Conservation (phyloP, 2,329 filamentous ascomycete genomes). For the Claviceps paspali region DNA sequence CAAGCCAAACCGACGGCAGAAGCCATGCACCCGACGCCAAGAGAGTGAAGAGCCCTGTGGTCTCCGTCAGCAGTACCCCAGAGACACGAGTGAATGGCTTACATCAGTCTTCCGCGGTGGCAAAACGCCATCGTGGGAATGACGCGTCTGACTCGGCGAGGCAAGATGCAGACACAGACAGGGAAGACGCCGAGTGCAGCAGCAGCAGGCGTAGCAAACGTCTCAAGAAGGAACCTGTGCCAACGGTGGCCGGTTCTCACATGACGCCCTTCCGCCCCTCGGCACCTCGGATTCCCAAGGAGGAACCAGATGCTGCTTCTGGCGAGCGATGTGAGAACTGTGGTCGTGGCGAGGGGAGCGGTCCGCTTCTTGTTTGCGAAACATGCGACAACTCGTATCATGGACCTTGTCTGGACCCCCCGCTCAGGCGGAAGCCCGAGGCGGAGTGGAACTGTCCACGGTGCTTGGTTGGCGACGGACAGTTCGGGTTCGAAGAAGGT, state of each 20-base stretch:
- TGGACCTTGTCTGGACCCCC: constrained; percentile 76
- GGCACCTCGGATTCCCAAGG: constrained; percentile 48
- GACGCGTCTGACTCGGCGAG: constrained; percentile 30
- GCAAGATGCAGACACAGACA: constrained; percentile 32
- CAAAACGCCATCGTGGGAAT: constrained; percentile 62
- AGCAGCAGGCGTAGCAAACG: constrained; percentile 79
- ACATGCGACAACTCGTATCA: constrained; percentile 85
- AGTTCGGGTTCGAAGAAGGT: constrained; percentile 95
- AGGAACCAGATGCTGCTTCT: constrained; percentile 27
- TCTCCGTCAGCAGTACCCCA: constrained; percentile 48
- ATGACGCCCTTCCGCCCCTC: constrained; percentile 88
- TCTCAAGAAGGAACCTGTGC: constrained; percentile 63
- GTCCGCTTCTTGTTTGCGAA: constrained; percentile 67
- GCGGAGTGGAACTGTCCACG: constrained; percentile 92
- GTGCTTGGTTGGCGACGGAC: constrained; percentile 87
- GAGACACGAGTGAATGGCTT: constrained; percentile 43
- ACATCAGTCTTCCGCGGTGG: constrained; percentile 35
- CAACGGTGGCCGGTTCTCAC: constrained; percentile 87
- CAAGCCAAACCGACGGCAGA: constrained; percentile 48
- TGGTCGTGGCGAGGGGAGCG: constrained; percentile 58
- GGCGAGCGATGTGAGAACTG: constrained; percentile 72
- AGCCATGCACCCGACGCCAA: constrained; percentile 45
- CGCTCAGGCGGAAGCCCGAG: constrained; percentile 60
- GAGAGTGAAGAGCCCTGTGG: constrained; percentile 44
- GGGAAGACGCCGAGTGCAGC: constrained; percentile 46